Percentiles rank a stretch among this genome's conserved stretches.
Conservation (phyloP, 345 rosid species). For the Trapa bicornis region DNA sequence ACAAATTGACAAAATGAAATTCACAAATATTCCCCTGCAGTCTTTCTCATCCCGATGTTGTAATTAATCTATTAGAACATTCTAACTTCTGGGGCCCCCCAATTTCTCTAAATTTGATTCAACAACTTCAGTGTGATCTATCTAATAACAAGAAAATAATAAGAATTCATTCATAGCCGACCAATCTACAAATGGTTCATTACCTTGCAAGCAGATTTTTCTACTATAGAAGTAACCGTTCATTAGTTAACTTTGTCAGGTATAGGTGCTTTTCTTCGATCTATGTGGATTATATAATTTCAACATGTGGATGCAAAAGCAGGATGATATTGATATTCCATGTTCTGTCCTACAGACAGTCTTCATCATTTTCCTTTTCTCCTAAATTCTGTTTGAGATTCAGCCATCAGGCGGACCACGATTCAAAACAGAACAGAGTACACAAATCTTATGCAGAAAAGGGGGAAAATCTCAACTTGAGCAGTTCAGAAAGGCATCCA, state of each 20-base stretch:
- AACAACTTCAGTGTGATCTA: not conserved
- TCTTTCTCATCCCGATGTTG: not conserved
- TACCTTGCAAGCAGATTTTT: not conserved
- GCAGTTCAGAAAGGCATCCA: not conserved
- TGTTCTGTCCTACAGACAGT: too few species aligned
- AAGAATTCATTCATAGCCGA: not conserved
- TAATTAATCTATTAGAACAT: not conserved
- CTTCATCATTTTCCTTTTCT: not conserved
- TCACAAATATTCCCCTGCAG: not conserved
- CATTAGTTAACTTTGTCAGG: too few species aligned
- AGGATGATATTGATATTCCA: not conserved
- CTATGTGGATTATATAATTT: too few species aligned
- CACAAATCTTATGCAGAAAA: not conserved
- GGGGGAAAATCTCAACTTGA: not conserved
- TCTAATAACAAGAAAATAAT: not conserved
- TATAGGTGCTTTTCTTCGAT: too few species aligned
- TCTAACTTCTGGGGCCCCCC: not conserved
- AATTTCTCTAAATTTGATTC: not conserved
- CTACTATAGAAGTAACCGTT: not conserved
- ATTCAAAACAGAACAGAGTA: not conserved
- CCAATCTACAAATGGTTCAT: too few species aligned
- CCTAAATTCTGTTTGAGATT: not conserved
- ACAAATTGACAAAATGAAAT: too few species aligned
- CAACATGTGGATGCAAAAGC: not conserved
- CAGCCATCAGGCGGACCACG: not conserved